Evolutionary conservation across 164 flowering plant species (phyloP), one percentile per base, ranked within the genome.

Genomic region (Liriodendron chinense): DNA sequence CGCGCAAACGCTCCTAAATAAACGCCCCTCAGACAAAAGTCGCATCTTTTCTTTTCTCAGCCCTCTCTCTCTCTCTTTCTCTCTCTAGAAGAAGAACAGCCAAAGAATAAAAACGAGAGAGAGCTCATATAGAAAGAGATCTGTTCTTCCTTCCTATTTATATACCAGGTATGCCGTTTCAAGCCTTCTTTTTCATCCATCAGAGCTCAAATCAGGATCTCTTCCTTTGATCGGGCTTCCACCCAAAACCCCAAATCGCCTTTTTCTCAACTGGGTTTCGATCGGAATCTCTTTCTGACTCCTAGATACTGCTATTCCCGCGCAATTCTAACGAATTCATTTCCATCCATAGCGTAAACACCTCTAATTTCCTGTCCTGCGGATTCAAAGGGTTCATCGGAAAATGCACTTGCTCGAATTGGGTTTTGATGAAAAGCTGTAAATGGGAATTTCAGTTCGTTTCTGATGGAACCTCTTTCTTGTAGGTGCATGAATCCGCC

Each of bases 241-340:
- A 22, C 70, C 70, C 48, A 67, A 20, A 34, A 26, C 47, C 47
- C 70, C 16, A 13, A 25, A 13, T 25, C 69, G 28, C 2, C 20
- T 66, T 22, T 25, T 12, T 26, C 9, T 59, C 65, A 72, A 72
- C n/a, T 72, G 65, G 74, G 66, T 59, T 59, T 72, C 20, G 73
- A 34, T 71, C 34, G 28, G 23, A 21, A 23, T 64, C 26, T 21
- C 13, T 64, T 64, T 12, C 67, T 7, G 26, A 13, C 67, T 64
- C 26, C 22, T 9, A 23, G 23, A 63, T 8, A 63, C 13, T 53
- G 59, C 59, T 10, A 53, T 53, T 53, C 0, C 59, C 16, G 18
- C 18, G 59, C 16, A 53, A 53, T 13, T 53, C 3, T 10, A 53
- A 53, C 59, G 59, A 53, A 53, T 53, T 34, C 5, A 34, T 34